A percentile compares a stretch with the other conserved stretches of the same genome.
phyloP scores from a whole-genome alignment of 2,329 filamentous ascomycete genomes.

The Ascochyta fabae region DNA sequence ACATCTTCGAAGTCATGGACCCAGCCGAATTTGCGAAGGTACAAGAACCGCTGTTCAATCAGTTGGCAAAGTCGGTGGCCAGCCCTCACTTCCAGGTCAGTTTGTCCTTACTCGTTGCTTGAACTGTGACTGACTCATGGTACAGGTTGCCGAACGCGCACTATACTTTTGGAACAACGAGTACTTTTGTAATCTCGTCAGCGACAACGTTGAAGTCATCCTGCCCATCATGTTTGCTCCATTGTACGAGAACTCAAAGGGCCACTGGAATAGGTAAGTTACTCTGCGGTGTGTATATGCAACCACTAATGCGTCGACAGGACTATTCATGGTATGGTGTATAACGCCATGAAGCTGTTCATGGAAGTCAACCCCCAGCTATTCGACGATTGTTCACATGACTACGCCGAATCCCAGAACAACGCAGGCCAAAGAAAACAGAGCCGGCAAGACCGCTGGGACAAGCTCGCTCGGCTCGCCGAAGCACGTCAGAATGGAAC shows the following conservation, averaged over 20 bases:
- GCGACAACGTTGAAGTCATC: slow-evolving; percentile 98
- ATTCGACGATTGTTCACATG: slow-evolving; percentile 97
- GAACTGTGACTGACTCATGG: neutral
- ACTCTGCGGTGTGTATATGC: neutral
- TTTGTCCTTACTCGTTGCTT: neutral
- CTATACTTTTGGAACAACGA: slow-evolving; percentile 99
- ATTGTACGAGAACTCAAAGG: slow-evolving; percentile 97
- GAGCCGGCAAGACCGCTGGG: slow-evolving; percentile 86
- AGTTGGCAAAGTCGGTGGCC: slow-evolving; percentile 95
- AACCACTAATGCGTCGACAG: slow-evolving; percentile 56
- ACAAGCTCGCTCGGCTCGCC: slow-evolving; percentile 80
- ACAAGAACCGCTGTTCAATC: slow-evolving; percentile 95
- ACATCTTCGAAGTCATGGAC: slow-evolving; percentile 99
- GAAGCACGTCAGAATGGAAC: slow-evolving; percentile 67
- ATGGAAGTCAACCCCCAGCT: slow-evolving; percentile 99
- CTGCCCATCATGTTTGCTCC: slow-evolving; percentile 99
- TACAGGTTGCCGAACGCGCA: slow-evolving; percentile 85
- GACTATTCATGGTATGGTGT: slow-evolving; percentile 99
- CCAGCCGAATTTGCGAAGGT: slow-evolving; percentile 98
- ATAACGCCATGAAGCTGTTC: slow-evolving; percentile 99
- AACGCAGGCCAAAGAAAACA: slow-evolving; percentile 84
- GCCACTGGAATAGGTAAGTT: slow-evolving; percentile 94
- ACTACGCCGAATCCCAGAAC: slow-evolving; percentile 96
- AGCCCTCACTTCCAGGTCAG: slow-evolving; percentile 93
- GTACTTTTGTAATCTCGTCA: slow-evolving; percentile 99